Base-by-base conservation (phyloP, 139 green algal species). In the Closterium sp. region DNA sequence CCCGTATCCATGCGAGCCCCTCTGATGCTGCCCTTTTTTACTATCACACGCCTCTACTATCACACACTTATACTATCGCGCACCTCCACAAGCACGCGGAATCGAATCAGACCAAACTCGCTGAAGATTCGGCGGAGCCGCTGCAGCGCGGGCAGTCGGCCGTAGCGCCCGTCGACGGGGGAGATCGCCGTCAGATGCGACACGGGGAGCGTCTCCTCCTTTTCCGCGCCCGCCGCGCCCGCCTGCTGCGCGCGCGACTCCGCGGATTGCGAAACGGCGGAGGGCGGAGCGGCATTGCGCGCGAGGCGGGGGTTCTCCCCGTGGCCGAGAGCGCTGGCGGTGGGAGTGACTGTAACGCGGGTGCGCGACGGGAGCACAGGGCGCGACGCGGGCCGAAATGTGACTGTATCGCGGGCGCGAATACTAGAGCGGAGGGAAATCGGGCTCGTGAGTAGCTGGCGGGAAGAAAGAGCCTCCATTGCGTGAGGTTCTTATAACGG, bases 81-180 rank as follows among this genome's bases (percentile, higher is more conserved):
- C 19, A 79, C 92, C 95, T 99, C 98, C 24, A 99, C 98, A n/a
- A 97, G 92, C 7, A 99, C 96, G n/a, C 98, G 96, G 84, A 96
- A 97, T 45, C 96, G 95, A 92, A 99, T 99, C 87, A 99, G 96
- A 17, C 97, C 98, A 93, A 98, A 99, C 95, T 99, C 98, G 91
- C 95, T 98, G 95, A 99, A 99, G 89, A 97, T 97, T 62, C 89
- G n/a, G 85, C 98, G 96, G 89, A 99, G 96, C 0, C 90, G 94
- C 0, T 93, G 90, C 19, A 97, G 96, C 91, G 97, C 96, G 28
- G 22, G 85, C 87, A 93, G 94, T 50, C 93, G 97, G 19, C 29
- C 93, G 92, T 99, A 99, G 13, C 98, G 97, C 10, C 95, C 95
- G 91, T 96, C 95, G 62, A 96, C 62, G 21, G 95, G 95, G 9